Evolutionary conservation across 1,284 basidiomycete species (phyloP).

Genomic region (Athelia sp.): DNA sequence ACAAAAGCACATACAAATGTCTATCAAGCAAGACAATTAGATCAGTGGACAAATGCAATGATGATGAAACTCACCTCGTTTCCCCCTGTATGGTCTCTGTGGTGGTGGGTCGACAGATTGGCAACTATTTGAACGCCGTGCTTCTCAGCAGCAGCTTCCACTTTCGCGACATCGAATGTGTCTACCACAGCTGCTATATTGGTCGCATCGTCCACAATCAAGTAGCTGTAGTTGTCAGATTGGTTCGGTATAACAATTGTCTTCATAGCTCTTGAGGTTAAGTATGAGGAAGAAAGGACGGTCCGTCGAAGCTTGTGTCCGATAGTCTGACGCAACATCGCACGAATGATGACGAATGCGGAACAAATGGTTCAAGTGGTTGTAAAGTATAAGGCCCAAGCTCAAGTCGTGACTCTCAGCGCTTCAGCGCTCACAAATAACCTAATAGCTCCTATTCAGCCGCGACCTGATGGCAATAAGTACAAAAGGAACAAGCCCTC

Average conservation of each 20-base stretch:
- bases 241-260: conserved; percentile 75
- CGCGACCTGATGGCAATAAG: no score
- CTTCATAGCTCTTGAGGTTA: conserved; percentile 44
- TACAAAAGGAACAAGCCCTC: no score
- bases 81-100: conserved; percentile 88
- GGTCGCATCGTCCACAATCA: conserved; percentile 70
- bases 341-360: no score
- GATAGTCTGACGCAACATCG: no score
- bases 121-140: conserved; percentile 71
- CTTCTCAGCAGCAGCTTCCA: conserved; percentile 61
- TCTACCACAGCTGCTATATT: conserved; percentile 77
- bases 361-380: no score
- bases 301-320: no score
- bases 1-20: conserved; percentile 6
- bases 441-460: no score
- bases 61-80: conserved; percentile 46
- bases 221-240: conserved; percentile 86
- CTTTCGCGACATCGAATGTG: conserved; percentile 78
- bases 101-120: conserved; percentile 85
- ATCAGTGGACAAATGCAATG: conserved; percentile 14
- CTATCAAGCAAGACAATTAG: neutral
- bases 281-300: no score
- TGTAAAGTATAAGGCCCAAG: no score
- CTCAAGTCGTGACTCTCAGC: no score
- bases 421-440: no score